Percentiles rank a stretch among this genome's conserved stretches.
phyloP scores from a whole-genome alignment of 1,284 basidiomycete genomes.

The Trametes sp. region DNA sequence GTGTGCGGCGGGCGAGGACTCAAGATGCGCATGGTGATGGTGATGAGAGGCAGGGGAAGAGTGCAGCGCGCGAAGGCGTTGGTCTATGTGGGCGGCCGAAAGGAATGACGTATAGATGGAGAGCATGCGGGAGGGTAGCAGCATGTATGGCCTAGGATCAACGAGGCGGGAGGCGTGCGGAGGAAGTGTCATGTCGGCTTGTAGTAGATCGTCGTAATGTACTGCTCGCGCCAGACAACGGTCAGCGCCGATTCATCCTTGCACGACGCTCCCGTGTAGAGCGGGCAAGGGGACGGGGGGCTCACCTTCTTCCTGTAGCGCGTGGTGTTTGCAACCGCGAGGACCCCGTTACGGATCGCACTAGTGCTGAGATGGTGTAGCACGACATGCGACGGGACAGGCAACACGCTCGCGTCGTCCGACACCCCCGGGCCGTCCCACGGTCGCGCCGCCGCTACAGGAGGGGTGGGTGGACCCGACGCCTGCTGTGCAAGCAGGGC shows the following conservation, averaged over 20 bases:
- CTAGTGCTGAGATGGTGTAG: slow-evolving; percentile 96
- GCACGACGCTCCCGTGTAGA: not conserved
- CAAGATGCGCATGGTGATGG: not conserved
- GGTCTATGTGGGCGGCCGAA: slow-evolving; percentile 14
- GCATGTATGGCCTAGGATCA: not conserved
- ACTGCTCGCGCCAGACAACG: slow-evolving; percentile 45
- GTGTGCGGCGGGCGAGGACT: not conserved
- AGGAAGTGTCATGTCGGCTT: slow-evolving; percentile 54
- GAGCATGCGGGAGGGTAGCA: not conserved
- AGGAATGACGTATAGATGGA: slow-evolving; percentile 17
- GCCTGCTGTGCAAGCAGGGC: slow-evolving; percentile 28
- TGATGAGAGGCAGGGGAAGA: not conserved
- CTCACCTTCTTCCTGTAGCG: slow-evolving; percentile 91
- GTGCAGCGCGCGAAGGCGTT: not conserved
- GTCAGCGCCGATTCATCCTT: slow-evolving; percentile 20
- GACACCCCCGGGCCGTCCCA: slow-evolving; percentile 59
- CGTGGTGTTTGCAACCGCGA: slow-evolving; percentile 94
- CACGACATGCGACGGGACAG: slow-evolving; percentile 95
- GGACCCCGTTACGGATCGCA: slow-evolving; percentile 92
- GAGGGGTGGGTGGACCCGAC: slow-evolving; percentile 24
- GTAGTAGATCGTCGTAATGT: slow-evolving; percentile 74
- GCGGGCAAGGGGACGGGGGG: not conserved
- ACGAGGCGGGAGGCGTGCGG: not conserved
- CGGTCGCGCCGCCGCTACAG: slow-evolving; percentile 22
- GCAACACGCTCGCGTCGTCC: slow-evolving; percentile 93